These are phyloP conservation scores for Psidium guajava DNA, from an alignment of 345 rosid species.

Conservation along the genomic window DNA sequence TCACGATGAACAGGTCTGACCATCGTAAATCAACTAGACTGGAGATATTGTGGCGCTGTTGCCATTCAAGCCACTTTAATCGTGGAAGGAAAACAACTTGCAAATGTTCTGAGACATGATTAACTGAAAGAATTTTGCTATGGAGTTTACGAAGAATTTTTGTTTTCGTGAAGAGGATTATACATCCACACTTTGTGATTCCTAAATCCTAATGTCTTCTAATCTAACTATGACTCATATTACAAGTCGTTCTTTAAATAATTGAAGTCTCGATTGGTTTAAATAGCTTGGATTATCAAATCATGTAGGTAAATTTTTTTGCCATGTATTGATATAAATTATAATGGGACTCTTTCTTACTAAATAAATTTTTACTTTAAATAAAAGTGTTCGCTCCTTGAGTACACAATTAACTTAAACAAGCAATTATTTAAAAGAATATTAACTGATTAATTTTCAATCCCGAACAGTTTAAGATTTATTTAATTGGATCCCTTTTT, in stretches of 20 bases:
- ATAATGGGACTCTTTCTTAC: neutral
- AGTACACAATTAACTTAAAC: neutral
- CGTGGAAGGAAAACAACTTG: too few relatives aligned
- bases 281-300: too few relatives aligned
- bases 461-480: neutral
- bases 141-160: too few relatives aligned
- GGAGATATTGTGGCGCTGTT: too few relatives aligned
- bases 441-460: neutral
- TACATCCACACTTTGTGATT: too few relatives aligned
- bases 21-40: too few relatives aligned
- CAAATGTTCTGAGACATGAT: neutral
- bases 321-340: neutral
- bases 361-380: neutral
- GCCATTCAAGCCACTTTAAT: too few relatives aligned
- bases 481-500: neutral
- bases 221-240: neutral
- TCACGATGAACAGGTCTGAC: too few relatives aligned
- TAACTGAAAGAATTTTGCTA: neutral
- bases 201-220: neutral
- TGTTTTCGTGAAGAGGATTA: too few relatives aligned
- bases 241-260: neutral
- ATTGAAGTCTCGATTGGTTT: neutral
- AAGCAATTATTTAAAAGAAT: neutral
- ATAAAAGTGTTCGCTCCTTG: neutral
- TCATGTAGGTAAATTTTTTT: too few relatives aligned